phyloP scores from a whole-genome alignment of 2,329 filamentous ascomycete genomes.

The Penicillium janthinellum region DNA sequence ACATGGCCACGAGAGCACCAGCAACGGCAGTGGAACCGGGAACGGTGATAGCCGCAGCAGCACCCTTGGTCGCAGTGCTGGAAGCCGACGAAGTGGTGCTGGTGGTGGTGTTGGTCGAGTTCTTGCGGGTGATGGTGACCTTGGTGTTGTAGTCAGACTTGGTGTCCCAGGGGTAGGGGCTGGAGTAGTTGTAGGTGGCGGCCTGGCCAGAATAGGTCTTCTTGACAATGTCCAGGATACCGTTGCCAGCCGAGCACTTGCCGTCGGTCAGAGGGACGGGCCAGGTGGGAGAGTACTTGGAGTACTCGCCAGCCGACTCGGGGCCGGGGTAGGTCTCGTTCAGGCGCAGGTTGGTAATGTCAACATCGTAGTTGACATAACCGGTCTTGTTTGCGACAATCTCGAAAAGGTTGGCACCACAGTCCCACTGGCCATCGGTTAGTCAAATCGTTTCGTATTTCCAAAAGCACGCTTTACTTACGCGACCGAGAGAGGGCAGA shows the following conservation, averaged over 20 bases:
- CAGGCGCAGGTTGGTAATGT: constrained; percentile 49
- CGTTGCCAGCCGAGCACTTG: constrained; percentile 39
- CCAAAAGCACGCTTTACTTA: neutral
- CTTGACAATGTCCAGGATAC: constrained; percentile 36
- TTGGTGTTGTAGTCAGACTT: constrained; percentile 26
- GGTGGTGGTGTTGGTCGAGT: neutral
- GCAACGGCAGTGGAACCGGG: constrained; percentile 15
- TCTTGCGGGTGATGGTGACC: constrained; percentile 32
- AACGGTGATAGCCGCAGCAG: constrained; percentile 11
- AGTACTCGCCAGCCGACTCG: constrained; percentile 29
- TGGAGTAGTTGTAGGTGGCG: constrained; percentile 39
- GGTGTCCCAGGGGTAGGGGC: constrained; percentile 28
- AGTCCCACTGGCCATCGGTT: constrained; percentile 49
- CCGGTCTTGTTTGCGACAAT: constrained; percentile 63
- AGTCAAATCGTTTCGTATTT: neutral
- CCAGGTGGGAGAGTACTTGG: constrained; percentile 32
- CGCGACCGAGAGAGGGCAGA: constrained; percentile 67
- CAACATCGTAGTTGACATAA: constrained; percentile 51
- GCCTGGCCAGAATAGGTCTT: constrained; percentile 30
- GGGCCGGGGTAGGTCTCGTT: constrained; percentile 59
- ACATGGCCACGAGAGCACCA: constrained; percentile 18
- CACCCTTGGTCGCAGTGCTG: constrained; percentile 13
- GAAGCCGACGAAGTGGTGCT: constrained; percentile 16
- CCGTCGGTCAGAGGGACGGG: constrained; percentile 35
- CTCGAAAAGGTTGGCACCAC: constrained; percentile 69